These are phyloP conservation scores for Dactylellina sp. DNA, from an alignment of 2,329 filamentous ascomycete genomes.

Conservation along the genomic window DNA sequence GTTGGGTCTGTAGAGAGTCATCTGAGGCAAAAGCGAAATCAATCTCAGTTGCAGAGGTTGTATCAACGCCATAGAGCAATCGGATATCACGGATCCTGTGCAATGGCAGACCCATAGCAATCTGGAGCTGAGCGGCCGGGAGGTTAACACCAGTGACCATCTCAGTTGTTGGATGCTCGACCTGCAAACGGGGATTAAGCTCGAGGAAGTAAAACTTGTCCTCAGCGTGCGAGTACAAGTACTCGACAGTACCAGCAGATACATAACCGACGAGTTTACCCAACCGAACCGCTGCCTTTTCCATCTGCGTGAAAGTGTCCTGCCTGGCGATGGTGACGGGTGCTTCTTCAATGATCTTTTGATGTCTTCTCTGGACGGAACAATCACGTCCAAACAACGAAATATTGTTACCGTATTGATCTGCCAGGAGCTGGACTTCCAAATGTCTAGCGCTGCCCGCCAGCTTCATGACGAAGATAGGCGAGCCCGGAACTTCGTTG, in stretches of 20 bases:
- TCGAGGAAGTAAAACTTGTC: conserved; percentile 99
- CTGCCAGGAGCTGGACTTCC: conserved; percentile 95
- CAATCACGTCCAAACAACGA: conserved; percentile 98
- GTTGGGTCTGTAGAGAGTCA: conserved; percentile 83
- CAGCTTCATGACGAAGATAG: conserved; percentile 99
- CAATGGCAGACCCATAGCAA: conserved; percentile 97
- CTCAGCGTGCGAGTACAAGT: conserved; percentile 96
- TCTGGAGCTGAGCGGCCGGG: conserved; percentile 95
- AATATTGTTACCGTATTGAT: conserved; percentile 99
- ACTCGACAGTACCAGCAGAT: conserved; percentile 97
- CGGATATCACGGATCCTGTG: conserved; percentile 97
- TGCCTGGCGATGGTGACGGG: conserved; percentile 95
- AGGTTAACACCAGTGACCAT: conserved; percentile 99
- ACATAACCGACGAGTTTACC: conserved; percentile 97
- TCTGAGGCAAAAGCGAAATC: conserved; percentile 96
- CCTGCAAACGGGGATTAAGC: conserved; percentile 97
- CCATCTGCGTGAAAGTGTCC: conserved; percentile 93
- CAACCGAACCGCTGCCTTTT: conserved; percentile 92
- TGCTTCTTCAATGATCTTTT: conserved; percentile 99
- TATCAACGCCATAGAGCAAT: conserved; percentile 93
- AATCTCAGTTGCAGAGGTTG: conserved; percentile 84
- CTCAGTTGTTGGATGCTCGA: conserved; percentile 98
- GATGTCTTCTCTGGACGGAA: conserved; percentile 96
- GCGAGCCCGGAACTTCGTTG: conserved; percentile 96
- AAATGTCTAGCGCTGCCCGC: conserved; percentile 95